Conservation (phyloP, 805 yeast genomes). For the Scheffersomyces spartinae region DNA sequence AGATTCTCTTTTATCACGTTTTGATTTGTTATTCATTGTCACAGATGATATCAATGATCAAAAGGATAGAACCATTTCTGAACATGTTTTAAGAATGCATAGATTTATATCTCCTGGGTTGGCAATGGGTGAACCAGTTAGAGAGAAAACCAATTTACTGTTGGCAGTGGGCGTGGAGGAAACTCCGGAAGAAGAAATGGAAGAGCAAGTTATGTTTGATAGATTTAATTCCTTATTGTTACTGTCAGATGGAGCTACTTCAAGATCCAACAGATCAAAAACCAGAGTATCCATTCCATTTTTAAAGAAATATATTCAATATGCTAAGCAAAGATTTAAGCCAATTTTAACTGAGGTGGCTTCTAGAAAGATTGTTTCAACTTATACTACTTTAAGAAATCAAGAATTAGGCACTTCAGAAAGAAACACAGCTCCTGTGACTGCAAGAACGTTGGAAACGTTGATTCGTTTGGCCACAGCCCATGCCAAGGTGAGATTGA, state of each 20-base stretch:
- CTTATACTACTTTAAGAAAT: constrained; percentile 75
- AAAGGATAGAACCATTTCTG: constrained; percentile 79
- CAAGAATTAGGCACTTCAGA: constrained; percentile 51
- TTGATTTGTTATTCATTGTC: constrained; percentile 87
- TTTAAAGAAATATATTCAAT: constrained; percentile 84
- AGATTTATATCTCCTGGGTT: constrained; percentile 80
- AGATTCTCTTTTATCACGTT: constrained; percentile 92
- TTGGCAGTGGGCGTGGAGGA: constrained; percentile 70
- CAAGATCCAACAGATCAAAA: constrained; percentile 14
- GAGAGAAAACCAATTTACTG: constrained; percentile 61
- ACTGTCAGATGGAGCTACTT: constrained; percentile 9
- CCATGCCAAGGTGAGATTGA: constrained; percentile 89
- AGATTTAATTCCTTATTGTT: constrained; percentile 68
- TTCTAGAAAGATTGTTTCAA: constrained; percentile 65
- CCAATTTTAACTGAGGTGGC: constrained; percentile 76
- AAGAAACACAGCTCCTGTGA: constrained; percentile 81
- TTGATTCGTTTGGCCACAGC: constrained; percentile 91
- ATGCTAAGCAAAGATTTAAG: constrained; percentile 77
- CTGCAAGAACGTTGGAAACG: constrained; percentile 97
- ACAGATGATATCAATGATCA: constrained; percentile 87
- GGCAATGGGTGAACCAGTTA: constrained; percentile 85
- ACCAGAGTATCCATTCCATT: constrained; percentile 60
- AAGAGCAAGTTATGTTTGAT: constrained; percentile 63
- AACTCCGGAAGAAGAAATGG: constrained; percentile 29
- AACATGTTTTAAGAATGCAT: constrained; percentile 91